A percentile compares a stretch with the other conserved stretches of the same genome.
Evolutionary conservation across 208 protist genomes (phyloP).

Genomic region (Leishmania mexicana): DNA sequence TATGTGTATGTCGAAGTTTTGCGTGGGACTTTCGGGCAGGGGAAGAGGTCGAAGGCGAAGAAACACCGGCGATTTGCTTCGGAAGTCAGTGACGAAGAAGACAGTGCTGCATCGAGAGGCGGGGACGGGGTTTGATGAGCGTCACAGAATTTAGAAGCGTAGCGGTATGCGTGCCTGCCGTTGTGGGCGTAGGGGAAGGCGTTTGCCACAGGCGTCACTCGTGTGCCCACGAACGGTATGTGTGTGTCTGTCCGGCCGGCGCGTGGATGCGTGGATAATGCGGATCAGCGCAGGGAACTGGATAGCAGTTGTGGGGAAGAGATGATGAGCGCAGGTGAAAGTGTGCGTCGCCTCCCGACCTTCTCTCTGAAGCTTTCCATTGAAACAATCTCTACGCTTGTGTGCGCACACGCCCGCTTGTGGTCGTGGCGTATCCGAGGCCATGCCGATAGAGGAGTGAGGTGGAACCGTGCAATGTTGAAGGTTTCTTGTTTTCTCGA

Average conservation of each 20-base stretch:
- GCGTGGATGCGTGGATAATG: background rate
- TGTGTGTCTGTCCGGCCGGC: background rate
- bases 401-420: background rate
- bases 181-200: too few relatives aligned
- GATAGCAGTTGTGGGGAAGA: background rate
- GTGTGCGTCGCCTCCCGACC: background rate
- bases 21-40: background rate
- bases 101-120: too few relatives aligned
- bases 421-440: background rate
- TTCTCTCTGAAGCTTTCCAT: background rate
- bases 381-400: background rate
- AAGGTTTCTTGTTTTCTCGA: background rate
- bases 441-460: background rate
- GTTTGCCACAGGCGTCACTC: too few relatives aligned
- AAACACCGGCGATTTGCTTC: too few relatives aligned
- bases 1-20: background rate
- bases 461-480: background rate
- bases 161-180: too few relatives aligned
- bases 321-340: background rate
- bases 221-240: background rate
- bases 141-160: too few relatives aligned
- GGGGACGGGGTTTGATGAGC: too few relatives aligned
- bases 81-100: too few relatives aligned
- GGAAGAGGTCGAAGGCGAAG: too few relatives aligned
- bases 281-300: background rate